Evolutionary conservation across 2,329 filamentous ascomycete species (phyloP), one percentile per base, ranked within the genome.

Genomic region (Karstenula rhodostoma): DNA sequence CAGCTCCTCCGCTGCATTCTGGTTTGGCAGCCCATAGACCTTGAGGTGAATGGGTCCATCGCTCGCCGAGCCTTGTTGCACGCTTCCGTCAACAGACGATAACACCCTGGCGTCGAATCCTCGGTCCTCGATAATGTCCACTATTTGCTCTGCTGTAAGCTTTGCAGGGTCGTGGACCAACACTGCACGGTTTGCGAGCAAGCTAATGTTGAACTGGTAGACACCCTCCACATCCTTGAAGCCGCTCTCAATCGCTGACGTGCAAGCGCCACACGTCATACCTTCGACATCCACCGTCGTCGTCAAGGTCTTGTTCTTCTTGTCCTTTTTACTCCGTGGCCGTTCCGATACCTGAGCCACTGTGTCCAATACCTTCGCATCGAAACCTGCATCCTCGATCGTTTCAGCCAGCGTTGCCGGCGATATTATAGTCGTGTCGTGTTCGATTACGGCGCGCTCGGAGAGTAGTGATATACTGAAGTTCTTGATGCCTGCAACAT

Each of bases 251-350:
- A 98, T 89, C 6, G 94, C 93, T 1, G 94, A 94, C 0, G 95
- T 98, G 78, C 95, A 99, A 44, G 95, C 93, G 23, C 94, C 94
- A 74, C 95, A 98, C 1, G 95, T 99, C 95, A 99, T 99, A 53
- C 95, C 95, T 67, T 95, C 92, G 57, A 99, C 92, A 4, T 91
- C 89, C 19, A 99, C 85, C 0, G 94, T 98, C 0, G 94, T 97
- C 0, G 88, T 92, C 58, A 89, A 84, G 33, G 74, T 79, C 59
- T 63, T 86, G 71, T 53, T 80, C 79, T 63, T 82, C 77, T 67
- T 77, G 63, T 74, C 71, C 52, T 65, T 69, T 61, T 75, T 70
- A 56, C 78, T 81, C 51, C 72, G 72, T 50, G 72, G 75, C 37
- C 63, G 65, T 29, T 62, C 62, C 33, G 70, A 56, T 15, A 65